Percentiles rank a stretch among this genome's conserved stretches.
phyloP scores from a whole-genome alignment of 2,329 filamentous ascomycete genomes.

The Incumbomyces lentus region DNA sequence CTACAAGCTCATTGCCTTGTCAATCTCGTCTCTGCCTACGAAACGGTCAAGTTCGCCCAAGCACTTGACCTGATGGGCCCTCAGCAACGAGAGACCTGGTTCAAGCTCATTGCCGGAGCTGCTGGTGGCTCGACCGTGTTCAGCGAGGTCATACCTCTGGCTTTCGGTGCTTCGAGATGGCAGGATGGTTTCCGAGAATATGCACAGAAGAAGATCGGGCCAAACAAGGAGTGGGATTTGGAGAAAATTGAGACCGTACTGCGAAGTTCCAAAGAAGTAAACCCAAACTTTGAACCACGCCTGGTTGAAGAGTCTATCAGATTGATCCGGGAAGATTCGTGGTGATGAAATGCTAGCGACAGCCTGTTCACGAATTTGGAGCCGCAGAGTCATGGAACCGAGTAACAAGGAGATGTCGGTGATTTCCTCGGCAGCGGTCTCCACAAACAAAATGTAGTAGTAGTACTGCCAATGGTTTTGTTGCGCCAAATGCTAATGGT shows the following conservation, averaged over 20 bases:
- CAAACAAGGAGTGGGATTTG: neutral
- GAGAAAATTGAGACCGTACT: constrained; percentile 1
- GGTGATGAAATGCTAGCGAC: neutral
- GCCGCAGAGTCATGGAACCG: too few relatives aligned
- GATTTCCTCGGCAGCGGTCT: too few relatives aligned
- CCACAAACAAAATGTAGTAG: too few relatives aligned
- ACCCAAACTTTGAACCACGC: constrained; percentile 1
- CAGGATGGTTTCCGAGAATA: constrained; percentile 19
- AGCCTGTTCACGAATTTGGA: too few relatives aligned
- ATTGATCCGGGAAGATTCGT: neutral
- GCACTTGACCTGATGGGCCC: constrained; percentile 15
- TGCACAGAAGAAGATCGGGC: constrained; percentile 4
- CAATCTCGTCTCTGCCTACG: constrained; percentile 16
- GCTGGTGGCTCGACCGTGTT: constrained; percentile 20
- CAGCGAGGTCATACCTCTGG: constrained; percentile 17
- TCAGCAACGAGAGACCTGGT: constrained; percentile 18
- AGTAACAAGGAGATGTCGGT: too few relatives aligned
- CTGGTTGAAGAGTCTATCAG: neutral
- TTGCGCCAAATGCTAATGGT: too few relatives aligned
- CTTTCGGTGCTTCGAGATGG: constrained; percentile 11
- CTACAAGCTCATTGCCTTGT: constrained; percentile 16
- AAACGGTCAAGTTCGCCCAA: constrained; percentile 18
- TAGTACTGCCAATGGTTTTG: too few relatives aligned
- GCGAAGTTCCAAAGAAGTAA: neutral
- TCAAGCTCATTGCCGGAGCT: constrained; percentile 19